Conservation (phyloP, 1,284 basidiomycete genomes). For the Tausonia pullulans region DNA sequence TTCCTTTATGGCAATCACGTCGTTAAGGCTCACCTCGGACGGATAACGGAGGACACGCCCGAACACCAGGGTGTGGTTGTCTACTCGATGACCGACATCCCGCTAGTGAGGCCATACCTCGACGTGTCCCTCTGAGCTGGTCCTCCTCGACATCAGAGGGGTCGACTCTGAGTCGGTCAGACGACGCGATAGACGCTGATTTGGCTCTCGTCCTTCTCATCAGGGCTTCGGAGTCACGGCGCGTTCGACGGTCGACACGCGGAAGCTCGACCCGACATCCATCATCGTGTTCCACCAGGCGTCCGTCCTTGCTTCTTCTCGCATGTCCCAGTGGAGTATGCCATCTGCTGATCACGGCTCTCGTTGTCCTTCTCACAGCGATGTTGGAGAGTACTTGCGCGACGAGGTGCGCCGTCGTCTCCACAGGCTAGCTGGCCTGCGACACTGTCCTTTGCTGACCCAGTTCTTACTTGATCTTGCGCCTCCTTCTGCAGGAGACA, state of each 20-base stretch:
- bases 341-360: neutral
- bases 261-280: constrained; percentile 94
- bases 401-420: constrained; percentile 52
- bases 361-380: constrained; percentile 41
- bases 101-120: constrained; percentile 49
- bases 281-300: constrained; percentile 99
- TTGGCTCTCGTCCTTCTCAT: neutral
- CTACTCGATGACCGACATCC: constrained; percentile 88
- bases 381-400: constrained; percentile 89
- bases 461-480: neutral
- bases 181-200: neutral
- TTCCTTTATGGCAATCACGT: constrained; percentile 99
- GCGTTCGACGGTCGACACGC: constrained; percentile 85
- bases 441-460: neutral
- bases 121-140: neutral
- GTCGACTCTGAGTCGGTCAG: neutral
- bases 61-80: constrained; percentile 98
- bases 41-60: constrained; percentile 97
- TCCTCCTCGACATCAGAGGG: neutral
- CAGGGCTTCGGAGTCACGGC: constrained; percentile 98
- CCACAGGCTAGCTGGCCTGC: neutral
- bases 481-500: neutral
- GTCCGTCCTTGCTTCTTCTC: constrained; percentile 41
- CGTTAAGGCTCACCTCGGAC: constrained; percentile 94
- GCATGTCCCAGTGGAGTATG: constrained; percentile 4